Evolutionary conservation across 2,329 filamentous ascomycete species (phyloP).

Genomic region (Pseudomassariella vexata): DNA sequence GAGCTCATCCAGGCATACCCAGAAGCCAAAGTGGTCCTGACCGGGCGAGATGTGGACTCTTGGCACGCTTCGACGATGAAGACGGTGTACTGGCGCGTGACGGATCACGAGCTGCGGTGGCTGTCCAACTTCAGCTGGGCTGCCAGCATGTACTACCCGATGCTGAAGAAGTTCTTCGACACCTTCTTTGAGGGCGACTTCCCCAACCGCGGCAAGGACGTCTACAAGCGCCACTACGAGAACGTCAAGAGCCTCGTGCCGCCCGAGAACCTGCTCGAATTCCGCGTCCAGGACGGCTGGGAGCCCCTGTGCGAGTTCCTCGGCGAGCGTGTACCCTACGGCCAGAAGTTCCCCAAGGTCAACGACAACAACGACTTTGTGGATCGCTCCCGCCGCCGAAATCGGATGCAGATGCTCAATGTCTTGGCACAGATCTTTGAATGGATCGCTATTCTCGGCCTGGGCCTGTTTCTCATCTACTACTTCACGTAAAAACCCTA

Average conservation of each 20-base stretch:
- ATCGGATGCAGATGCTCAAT: conserved; percentile 6
- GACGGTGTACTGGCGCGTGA: conserved; percentile 63
- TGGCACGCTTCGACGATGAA: conserved; percentile 58
- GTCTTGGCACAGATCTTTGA: not conserved
- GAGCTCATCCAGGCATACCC: conserved; percentile 68
- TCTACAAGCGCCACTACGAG: conserved; percentile 39
- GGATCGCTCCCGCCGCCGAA: conserved; percentile 2
- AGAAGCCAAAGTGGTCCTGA: conserved; percentile 66
- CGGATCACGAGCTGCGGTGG: conserved; percentile 54
- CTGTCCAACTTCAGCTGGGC: conserved; percentile 57
- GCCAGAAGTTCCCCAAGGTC: conserved; percentile 34
- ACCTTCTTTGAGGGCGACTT: conserved; percentile 65
- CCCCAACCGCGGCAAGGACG: conserved; percentile 56
- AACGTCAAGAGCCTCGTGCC: conserved; percentile 22
- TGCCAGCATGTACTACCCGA: conserved; percentile 62
- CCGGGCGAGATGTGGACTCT: conserved; percentile 59
- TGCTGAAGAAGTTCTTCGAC: conserved; percentile 65
- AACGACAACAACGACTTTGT: conserved; percentile 41
- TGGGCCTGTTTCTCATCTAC: conserved; percentile 2
- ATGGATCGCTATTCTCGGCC: not conserved
- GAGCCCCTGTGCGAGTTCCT: conserved; percentile 30
- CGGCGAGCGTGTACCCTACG: conserved; percentile 24
- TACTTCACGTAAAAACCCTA: not conserved
- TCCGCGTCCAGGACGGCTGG: conserved; percentile 27
- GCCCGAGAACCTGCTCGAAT: conserved; percentile 23